Conservation (phyloP, 306 rosid species). For the Vachellia collinsii region DNA sequence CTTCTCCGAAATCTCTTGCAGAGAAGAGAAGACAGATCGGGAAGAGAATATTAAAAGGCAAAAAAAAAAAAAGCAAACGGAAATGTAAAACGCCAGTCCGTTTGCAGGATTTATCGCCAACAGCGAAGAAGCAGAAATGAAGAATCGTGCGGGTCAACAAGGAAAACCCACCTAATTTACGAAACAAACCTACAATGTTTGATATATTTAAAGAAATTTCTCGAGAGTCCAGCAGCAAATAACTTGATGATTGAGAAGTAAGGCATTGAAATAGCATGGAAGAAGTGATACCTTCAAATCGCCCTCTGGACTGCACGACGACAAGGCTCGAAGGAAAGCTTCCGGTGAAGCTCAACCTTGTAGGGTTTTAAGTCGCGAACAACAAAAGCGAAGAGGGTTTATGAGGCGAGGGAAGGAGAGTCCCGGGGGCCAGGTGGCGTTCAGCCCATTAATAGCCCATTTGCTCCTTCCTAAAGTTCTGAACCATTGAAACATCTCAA, state of each 20-base stretch:
- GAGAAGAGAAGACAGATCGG: neutral
- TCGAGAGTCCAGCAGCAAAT: neutral
- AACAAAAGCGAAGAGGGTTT: neutral
- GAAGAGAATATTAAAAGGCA: neutral
- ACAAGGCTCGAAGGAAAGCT: neutral
- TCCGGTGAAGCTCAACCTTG: neutral
- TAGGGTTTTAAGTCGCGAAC: neutral
- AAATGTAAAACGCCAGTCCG: neutral
- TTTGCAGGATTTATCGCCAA: neutral
- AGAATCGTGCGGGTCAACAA: neutral
- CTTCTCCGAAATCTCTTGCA: neutral
- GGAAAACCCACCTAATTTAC: neutral
- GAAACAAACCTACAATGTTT: neutral
- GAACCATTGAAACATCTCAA: too few relatives aligned
- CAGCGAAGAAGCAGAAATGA: neutral
- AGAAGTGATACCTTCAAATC: neutral
- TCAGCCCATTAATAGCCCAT: conserved; percentile 13
- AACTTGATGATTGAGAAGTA: neutral
- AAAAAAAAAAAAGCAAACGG: neutral
- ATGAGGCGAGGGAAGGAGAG: neutral
- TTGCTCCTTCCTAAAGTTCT: neutral
- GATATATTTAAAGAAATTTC: neutral
- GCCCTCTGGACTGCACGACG: neutral
- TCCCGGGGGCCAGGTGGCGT: neutral
- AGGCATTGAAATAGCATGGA: neutral